phyloP scores from a whole-genome alignment of 768 basidiomycete genomes.

The Pulveroboletus frians region DNA sequence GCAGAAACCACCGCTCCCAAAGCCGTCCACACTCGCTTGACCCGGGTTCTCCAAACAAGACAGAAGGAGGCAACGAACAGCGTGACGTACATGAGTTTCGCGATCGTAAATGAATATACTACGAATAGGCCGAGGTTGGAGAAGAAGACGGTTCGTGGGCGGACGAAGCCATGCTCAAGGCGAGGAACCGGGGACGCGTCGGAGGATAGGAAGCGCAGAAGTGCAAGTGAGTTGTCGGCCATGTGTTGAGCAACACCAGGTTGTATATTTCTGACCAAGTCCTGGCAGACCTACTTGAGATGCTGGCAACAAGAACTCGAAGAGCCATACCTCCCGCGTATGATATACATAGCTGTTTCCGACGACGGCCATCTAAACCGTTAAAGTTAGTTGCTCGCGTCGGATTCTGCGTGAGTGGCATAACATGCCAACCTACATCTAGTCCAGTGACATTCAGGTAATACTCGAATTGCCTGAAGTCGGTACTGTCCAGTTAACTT shows the following conservation, averaged over 20 bases:
- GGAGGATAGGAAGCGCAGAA: conserved; percentile 70
- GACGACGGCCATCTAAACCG: conserved; percentile 76
- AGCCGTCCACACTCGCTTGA: conserved; percentile 33
- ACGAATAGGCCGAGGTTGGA: conserved; percentile 63
- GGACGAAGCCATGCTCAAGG: conserved; percentile 45
- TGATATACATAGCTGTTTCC: conserved; percentile 94
- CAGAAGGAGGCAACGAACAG: conserved; percentile 45
- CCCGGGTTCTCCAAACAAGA: conserved; percentile 35
- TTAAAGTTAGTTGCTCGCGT: not conserved
- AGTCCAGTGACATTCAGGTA: conserved; percentile 89
- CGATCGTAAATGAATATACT: conserved; percentile 69
- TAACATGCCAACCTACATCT: conserved; percentile 54
- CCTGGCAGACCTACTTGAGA: conserved; percentile 30
- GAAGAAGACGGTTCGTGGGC: conserved; percentile 74
- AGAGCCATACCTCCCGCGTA: conserved; percentile 66
- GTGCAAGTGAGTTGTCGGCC: conserved; percentile 80
- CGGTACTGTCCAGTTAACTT: conserved; percentile 54
- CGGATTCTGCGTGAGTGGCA: not conserved
- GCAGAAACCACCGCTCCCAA: conserved; percentile 48
- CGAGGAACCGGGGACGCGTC: conserved; percentile 62
- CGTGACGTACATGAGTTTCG: conserved; percentile 55
- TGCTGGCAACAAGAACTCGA: not conserved
- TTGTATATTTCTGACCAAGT: conserved; percentile 80
- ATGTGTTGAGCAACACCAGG: conserved; percentile 86
- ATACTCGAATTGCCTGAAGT: conserved; percentile 89